These are phyloP conservation scores for Ascochyta pisi DNA, from an alignment of 2,329 filamentous ascomycete species.

Conservation along the genomic window DNA sequence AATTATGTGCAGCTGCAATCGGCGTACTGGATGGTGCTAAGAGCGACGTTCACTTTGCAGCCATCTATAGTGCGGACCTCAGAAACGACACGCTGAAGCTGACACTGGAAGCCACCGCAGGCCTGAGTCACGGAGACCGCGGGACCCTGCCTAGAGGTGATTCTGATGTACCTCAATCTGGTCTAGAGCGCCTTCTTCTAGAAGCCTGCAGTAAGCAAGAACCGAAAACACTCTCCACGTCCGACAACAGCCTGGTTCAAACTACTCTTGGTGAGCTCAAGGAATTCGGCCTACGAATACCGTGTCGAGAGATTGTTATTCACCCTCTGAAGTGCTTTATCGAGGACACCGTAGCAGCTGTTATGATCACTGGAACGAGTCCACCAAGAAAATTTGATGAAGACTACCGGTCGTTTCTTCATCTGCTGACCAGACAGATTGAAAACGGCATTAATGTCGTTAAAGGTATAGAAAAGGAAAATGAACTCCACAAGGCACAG, in stretches of 20 bases:
- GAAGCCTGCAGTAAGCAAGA: not conserved
- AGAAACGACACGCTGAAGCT: not conserved
- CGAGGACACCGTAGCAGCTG: slow-evolving; percentile 74
- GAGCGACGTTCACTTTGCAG: slow-evolving; percentile 12
- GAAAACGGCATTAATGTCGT: slow-evolving; percentile 71
- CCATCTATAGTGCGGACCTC: slow-evolving; percentile 1
- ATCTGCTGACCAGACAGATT: slow-evolving; percentile 74
- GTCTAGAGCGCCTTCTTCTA: not conserved
- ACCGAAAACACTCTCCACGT: not conserved
- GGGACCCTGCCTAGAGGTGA: not conserved
- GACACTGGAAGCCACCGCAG: slow-evolving; percentile 6
- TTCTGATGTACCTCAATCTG: not conserved
- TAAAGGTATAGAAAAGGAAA: slow-evolving; percentile 79
- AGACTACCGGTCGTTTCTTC: slow-evolving; percentile 78
- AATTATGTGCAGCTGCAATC: slow-evolving; percentile 4
- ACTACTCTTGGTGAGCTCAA: slow-evolving; percentile 54
- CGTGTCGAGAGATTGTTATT: slow-evolving; percentile 73
- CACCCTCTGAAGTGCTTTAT: slow-evolving; percentile 79
- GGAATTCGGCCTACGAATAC: slow-evolving; percentile 73
- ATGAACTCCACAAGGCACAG: slow-evolving; percentile 77
- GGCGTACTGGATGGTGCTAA: not conserved
- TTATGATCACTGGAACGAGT: slow-evolving; percentile 78
- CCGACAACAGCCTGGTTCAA: not conserved
- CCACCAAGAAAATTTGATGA: slow-evolving; percentile 78
- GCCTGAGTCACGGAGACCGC: not conserved